Evolutionary conservation across 257 asterid species (phyloP).

Genomic region (Primulina eburnea): DNA sequence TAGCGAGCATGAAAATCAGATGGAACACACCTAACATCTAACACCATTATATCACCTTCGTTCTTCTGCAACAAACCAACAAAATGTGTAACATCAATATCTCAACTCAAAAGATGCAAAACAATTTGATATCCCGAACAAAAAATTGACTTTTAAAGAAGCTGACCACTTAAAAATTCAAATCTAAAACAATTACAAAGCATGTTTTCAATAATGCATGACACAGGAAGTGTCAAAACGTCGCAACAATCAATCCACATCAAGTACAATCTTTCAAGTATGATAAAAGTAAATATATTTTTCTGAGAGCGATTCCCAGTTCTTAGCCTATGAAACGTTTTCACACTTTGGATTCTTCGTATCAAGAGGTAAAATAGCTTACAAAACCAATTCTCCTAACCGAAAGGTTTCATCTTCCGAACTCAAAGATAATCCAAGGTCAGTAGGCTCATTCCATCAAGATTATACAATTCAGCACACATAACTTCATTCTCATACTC

Average conservation of each 20-base stretch:
- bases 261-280: not conserved
- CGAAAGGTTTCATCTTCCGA: too few relatives aligned
- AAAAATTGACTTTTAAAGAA: slow-evolving; percentile 1
- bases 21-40: slow-evolving; percentile 79
- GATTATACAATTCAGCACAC: too few relatives aligned
- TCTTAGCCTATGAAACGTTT: too few relatives aligned
- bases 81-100: slow-evolving; percentile 23
- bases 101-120: not conserved
- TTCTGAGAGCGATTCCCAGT: not conserved
- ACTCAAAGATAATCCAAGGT: too few relatives aligned
- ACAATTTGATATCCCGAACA: slow-evolving; percentile 1
- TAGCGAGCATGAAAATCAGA: slow-evolving; percentile 84
- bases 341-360: too few relatives aligned
- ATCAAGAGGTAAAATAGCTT: too few relatives aligned
- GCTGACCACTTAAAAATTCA: slow-evolving; percentile 10
- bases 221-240: not conserved
- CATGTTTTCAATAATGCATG: not conserved
- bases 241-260: not conserved
- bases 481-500: too few relatives aligned
- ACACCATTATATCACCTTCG: slow-evolving; percentile 73
- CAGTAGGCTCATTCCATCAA: too few relatives aligned
- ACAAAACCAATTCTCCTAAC: too few relatives aligned
- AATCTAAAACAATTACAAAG: not conserved
- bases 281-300: not conserved
- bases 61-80: slow-evolving; percentile 61